Base-by-base conservation (phyloP, 2,329 filamentous ascomycete genomes). In the Talaromyces pinophilus region DNA sequence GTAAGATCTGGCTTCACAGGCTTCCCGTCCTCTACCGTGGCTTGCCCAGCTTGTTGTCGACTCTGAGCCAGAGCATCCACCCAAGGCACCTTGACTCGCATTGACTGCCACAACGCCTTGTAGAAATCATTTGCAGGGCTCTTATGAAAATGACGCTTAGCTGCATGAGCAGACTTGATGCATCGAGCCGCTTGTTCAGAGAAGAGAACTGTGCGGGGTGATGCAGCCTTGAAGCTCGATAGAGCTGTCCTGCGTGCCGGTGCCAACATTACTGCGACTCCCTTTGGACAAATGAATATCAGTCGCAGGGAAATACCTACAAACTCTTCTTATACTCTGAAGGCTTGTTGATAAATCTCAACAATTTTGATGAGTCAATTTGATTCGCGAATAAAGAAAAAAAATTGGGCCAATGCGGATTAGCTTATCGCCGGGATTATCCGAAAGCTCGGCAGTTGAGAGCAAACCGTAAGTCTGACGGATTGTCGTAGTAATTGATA, bases 21-120 rank as follows among this genome's bases (percentile, higher is more conserved):
- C 68, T 66, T 72, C 68, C 55, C 35, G 42, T 57, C 46, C 13
- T 25, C 30, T 30, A 66, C 64, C 13, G 70, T 67, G n/a, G 67
- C 67, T 35, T 67, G 69, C 46, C 74, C 69, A 22, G 79, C 77
- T 48, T 78, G 74, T 68, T 83, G 79, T 25, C 82, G 82, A 70
- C 85, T 83, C 69, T 84, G 81, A 22, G 81, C 82, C 59, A 90
- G 79, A 0, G 89, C 89, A 70, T 90, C 86, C 48, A 91, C 84
- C 86, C 88, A 91, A 33, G 89, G 88, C n/a, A 84, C 88, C 67
- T 86, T 85, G 7, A 88, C 85, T 54, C 87, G 81, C 64, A 66
- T 66, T 19, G 83, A 83, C 59, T 86, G 86, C 78, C 78, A 80
- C 17, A 74, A 76, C 7, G 76, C 76, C 30, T 72, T 72, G 48